Conservation (phyloP, 805 yeast species). For the Teunomyces pallodes region DNA sequence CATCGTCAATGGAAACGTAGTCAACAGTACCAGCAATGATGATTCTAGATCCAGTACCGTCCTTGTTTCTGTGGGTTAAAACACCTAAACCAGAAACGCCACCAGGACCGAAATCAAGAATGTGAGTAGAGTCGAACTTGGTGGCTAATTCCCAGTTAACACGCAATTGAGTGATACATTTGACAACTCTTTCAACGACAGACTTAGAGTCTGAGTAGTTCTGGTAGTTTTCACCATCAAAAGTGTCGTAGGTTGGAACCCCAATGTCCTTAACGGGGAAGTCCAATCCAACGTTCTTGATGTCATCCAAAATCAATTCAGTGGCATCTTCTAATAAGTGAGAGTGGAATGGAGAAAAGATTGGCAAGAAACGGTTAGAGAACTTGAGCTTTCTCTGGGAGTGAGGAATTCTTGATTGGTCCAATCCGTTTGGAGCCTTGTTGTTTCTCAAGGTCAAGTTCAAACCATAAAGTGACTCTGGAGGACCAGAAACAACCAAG, state of each 20-base stretch:
- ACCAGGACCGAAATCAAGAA: conserved; percentile 98
- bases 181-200: conserved; percentile 65
- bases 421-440: conserved; percentile 91
- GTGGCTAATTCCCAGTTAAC: conserved; percentile 96
- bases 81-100: conserved; percentile 96
- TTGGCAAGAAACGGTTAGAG: conserved; percentile 91
- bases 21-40: conserved; percentile 92
- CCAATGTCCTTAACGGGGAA: conserved; percentile 55
- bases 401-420: conserved; percentile 91
- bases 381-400: conserved; percentile 93
- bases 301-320: conserved; percentile 61
- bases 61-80: conserved; percentile 94
- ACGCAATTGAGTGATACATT: conserved; percentile 81
- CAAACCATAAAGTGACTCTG: conserved; percentile 95
- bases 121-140: conserved; percentile 75
- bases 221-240: conserved; percentile 76
- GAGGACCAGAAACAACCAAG: conserved; percentile 95
- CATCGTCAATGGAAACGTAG: conserved; percentile 61
- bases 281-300: conserved; percentile 49
- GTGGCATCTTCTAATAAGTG: conserved; percentile 76
- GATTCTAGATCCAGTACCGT: conserved; percentile 95
- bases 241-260: conserved; percentile 92
- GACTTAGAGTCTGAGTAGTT: conserved; percentile 41
- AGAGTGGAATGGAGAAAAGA: conserved; percentile 96
- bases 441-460: conserved; percentile 89